Percentiles rank a stretch among this genome's conserved stretches.
Evolutionary conservation across 169 alveolate genomes (phyloP).

Genomic region (Eimeria acervulina): DNA sequence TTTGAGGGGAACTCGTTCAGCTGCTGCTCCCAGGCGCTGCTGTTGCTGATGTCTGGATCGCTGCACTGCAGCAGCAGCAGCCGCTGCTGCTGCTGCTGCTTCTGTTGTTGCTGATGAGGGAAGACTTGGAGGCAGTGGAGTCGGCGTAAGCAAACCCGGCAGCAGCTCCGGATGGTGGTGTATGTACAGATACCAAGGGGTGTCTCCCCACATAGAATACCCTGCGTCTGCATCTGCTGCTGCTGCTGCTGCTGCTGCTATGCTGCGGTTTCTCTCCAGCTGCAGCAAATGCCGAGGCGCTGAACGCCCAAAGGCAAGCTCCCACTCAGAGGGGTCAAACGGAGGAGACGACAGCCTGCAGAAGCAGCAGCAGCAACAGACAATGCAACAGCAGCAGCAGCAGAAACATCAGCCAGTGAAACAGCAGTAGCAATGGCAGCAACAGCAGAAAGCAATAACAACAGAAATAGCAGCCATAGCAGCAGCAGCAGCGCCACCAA

Average conservation of each 20-base stretch:
- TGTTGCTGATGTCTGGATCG: constrained; percentile 20
- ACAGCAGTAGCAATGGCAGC: constrained; percentile 4
- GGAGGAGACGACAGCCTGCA: constrained; percentile 79
- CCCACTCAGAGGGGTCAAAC: constrained; percentile 75
- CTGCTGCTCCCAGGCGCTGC: constrained; percentile 12
- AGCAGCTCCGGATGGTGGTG: constrained; percentile 79
- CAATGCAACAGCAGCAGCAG: background rate
- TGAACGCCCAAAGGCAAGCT: constrained; percentile 49
- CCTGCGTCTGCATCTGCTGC: background rate
- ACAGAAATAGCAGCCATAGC: background rate
- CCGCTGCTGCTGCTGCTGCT: background rate
- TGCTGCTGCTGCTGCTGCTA: constrained; percentile 1
- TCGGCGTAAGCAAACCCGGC: constrained; percentile 52
- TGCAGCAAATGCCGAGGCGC: constrained; percentile 47
- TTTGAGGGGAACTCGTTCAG: constrained; percentile 6
- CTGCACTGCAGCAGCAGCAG: constrained; percentile 9
- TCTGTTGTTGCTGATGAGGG: background rate
- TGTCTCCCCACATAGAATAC: constrained; percentile 78
- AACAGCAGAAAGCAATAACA: background rate
- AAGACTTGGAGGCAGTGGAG: background rate
- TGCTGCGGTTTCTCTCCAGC: constrained; percentile 25
- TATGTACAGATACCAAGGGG: constrained; percentile 76
- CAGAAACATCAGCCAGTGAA: background rate
- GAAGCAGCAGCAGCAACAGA: constrained; percentile 54
- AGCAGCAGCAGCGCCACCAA: background rate